Conservation (phyloP, 2,329 filamentous ascomycete genomes). For the Sordariomycetes sp. region DNA sequence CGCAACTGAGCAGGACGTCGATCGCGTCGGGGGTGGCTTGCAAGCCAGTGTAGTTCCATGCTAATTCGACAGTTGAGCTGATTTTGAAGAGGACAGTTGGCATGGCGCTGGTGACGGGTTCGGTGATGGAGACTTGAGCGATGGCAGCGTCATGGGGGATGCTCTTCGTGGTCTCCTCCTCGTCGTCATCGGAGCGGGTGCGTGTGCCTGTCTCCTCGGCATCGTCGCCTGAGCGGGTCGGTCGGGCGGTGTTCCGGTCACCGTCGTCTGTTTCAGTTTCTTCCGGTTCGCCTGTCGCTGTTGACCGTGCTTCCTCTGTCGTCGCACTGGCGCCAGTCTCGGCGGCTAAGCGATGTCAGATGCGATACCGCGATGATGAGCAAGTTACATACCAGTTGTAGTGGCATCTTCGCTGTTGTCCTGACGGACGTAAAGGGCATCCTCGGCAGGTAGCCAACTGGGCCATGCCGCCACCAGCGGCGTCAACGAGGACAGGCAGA, state of each 20-base stretch:
- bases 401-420: conserved; percentile 22
- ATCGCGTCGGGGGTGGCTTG: conserved; percentile 48
- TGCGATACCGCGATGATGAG: background rate
- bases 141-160: conserved; percentile 36
- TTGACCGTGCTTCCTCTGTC: conserved; percentile 2
- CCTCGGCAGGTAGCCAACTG: conserved; percentile 41
- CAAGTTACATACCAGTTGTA: conserved; percentile 3
- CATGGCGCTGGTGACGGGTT: conserved; percentile 33
- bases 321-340: conserved; percentile 2
- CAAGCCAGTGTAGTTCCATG: conserved; percentile 58
- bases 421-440: conserved; percentile 40
- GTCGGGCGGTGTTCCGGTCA: conserved; percentile 30
- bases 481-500: conserved; percentile 41
- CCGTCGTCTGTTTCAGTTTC: conserved; percentile 11
- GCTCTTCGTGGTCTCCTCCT: conserved; percentile 20
- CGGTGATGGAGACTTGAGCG: conserved; percentile 43
- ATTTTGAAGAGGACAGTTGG: conserved; percentile 49
- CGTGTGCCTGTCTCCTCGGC: conserved; percentile 11
- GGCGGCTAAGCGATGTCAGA: conserved; percentile 2
- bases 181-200: conserved; percentile 14
- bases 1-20: conserved; percentile 50
- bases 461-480: conserved; percentile 47
- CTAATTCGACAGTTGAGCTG: conserved; percentile 48
- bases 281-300: conserved; percentile 4
- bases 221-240: conserved; percentile 10